Evolutionary conservation across 2,329 filamentous ascomycete genomes (phyloP).

Genomic region (Beauveria caledonica): DNA sequence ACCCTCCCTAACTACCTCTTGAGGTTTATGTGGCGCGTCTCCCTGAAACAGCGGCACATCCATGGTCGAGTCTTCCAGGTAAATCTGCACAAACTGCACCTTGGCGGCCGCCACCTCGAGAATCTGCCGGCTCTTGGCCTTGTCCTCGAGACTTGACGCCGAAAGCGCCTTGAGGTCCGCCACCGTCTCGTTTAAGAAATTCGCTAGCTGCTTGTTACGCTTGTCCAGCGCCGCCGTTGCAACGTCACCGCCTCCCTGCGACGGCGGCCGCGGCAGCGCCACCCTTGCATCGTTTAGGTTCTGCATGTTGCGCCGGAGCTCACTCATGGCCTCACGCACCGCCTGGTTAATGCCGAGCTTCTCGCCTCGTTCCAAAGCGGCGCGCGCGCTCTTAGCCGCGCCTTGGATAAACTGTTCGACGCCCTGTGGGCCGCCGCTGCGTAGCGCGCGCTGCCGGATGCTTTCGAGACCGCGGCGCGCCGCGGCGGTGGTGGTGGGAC

Average conservation of each 20-base stretch:
- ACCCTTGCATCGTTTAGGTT: slow-evolving; percentile 49
- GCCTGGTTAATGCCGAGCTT: slow-evolving; percentile 73
- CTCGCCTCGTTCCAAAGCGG: slow-evolving; percentile 64
- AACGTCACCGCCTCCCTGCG: slow-evolving; percentile 13
- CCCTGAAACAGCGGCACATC: slow-evolving; percentile 29
- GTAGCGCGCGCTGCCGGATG: slow-evolving; percentile 33
- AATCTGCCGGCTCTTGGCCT: slow-evolving; percentile 40
- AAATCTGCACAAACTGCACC: slow-evolving; percentile 56
- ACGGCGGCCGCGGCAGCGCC: background rate
- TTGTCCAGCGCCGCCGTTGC: slow-evolving; percentile 45
- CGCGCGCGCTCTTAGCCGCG: slow-evolving; percentile 68
- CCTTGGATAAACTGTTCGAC: slow-evolving; percentile 62
- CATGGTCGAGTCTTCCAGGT: slow-evolving; percentile 49
- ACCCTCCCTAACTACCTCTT: background rate
- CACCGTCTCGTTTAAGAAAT: slow-evolving; percentile 60
- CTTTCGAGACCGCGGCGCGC: slow-evolving; percentile 19
- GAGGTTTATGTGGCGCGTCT: background rate
- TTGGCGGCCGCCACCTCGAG: slow-evolving; percentile 55
- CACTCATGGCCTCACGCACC: slow-evolving; percentile 71
- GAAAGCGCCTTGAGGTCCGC: slow-evolving; percentile 54
- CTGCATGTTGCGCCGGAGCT: slow-evolving; percentile 69
- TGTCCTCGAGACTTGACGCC: slow-evolving; percentile 39
- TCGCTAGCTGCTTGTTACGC: slow-evolving; percentile 58
- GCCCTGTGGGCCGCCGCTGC: slow-evolving; percentile 35
- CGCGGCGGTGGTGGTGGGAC: slow-evolving; percentile 28